Conservation (phyloP, 345 rosid genomes). For the Eucalyptus tenuipes region DNA sequence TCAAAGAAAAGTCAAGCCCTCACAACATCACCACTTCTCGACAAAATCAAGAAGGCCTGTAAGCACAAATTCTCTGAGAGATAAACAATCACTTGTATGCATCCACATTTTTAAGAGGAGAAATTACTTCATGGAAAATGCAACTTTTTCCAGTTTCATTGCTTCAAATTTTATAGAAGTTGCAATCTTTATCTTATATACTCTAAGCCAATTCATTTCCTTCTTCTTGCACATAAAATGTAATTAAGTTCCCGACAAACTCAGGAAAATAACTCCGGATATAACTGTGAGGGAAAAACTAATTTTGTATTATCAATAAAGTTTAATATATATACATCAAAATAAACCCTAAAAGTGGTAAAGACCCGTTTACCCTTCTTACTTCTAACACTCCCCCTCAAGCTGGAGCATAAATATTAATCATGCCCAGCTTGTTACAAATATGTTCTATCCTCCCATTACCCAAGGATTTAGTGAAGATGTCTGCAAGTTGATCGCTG, state of each 20-base stretch:
- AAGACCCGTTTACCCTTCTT: too few relatives aligned
- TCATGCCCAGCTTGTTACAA: too few relatives aligned
- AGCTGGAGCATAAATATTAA: too few relatives aligned
- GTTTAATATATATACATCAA: too few relatives aligned
- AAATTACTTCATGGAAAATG: neutral
- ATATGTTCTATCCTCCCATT: too few relatives aligned
- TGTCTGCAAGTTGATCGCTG: too few relatives aligned
- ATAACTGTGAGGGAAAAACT: too few relatives aligned
- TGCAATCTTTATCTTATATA: neutral
- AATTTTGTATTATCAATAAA: too few relatives aligned
- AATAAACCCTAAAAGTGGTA: too few relatives aligned
- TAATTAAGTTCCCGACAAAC: neutral
- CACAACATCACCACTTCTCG: conserved; percentile 4
- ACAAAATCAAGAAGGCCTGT: neutral
- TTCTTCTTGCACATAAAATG: neutral
- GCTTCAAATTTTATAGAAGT: neutral
- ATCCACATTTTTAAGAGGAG: neutral
- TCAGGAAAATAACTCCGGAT: neutral
- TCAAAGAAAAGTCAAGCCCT: conserved; percentile 25
- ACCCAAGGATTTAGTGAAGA: too few relatives aligned
- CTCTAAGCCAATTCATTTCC: neutral
- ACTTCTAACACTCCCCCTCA: too few relatives aligned
- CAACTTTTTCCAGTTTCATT: neutral
- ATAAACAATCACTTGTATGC: neutral
- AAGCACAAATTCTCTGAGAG: neutral